These are phyloP conservation scores for Candida patagonica DNA, from an alignment of 805 yeast genomes.

Conservation along the genomic window DNA sequence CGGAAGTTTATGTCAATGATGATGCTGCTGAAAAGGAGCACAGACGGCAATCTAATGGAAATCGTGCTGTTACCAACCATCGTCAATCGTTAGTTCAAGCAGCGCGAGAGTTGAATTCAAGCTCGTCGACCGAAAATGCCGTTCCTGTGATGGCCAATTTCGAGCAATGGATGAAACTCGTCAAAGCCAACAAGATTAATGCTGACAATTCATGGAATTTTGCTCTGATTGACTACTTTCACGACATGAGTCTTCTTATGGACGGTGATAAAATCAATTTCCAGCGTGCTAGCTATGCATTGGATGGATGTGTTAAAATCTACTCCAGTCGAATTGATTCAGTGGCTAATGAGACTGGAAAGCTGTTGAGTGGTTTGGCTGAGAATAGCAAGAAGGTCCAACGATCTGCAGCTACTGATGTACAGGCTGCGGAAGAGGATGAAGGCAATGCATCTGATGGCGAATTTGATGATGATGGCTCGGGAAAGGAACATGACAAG, in stretches of 20 bases:
- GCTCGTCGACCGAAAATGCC: constrained; percentile 1
- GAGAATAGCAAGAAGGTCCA: constrained; percentile 18
- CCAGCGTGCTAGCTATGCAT: constrained; percentile 81
- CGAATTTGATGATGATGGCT: constrained; percentile 16
- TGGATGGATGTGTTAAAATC: constrained; percentile 91
- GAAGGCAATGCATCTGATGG: constrained; percentile 41
- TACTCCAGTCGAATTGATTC: constrained; percentile 88
- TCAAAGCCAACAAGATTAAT: constrained; percentile 77
- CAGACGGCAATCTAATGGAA: constrained; percentile 14
- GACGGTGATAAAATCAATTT: constrained; percentile 79
- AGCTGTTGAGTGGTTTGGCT: constrained; percentile 67
- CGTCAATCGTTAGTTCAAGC: constrained; percentile 14
- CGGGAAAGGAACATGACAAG: constrained; percentile 16
- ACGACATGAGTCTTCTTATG: constrained; percentile 64
- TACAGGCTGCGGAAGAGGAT: constrained; percentile 20
- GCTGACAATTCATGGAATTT: constrained; percentile 82
- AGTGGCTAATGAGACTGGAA: constrained; percentile 84
- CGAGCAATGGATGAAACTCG: constrained; percentile 75
- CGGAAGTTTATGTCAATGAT: constrained; percentile 18
- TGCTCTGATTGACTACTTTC: constrained; percentile 85
- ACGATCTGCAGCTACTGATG: constrained; percentile 15
- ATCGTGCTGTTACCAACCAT: not conserved
- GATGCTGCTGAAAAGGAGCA: constrained; percentile 21
- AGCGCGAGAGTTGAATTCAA: constrained; percentile 10
- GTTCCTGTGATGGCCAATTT: constrained; percentile 35